Percentiles rank a stretch among this genome's conserved stretches.
phyloP scores from a whole-genome alignment of 176 grass and related monocot species.

The Lolium rigidum region DNA sequence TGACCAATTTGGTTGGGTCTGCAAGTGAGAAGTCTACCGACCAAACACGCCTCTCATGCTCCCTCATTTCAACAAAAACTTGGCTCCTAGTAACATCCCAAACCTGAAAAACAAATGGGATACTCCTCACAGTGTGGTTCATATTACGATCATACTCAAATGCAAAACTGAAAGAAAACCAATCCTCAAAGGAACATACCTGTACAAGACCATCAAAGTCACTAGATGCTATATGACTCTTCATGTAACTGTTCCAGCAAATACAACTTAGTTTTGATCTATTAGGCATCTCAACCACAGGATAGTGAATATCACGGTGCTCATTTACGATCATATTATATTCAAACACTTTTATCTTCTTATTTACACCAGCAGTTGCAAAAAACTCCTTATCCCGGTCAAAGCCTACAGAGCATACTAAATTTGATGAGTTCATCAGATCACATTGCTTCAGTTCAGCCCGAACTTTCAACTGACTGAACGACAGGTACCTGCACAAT shows the following conservation, averaged over 20 bases:
- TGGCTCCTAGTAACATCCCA: slow-evolving; percentile 96
- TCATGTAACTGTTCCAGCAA: slow-evolving; percentile 98
- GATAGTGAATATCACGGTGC: slow-evolving; percentile 95
- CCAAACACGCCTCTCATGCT: slow-evolving; percentile 96
- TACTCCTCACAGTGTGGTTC: background rate
- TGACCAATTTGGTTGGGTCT: slow-evolving; percentile 95
- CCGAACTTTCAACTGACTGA: slow-evolving; percentile 84
- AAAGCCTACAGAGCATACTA: slow-evolving; percentile 96
- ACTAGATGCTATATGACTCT: slow-evolving; percentile 95
- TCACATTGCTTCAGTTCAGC: slow-evolving; percentile 92
- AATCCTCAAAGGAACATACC: slow-evolving; percentile 55
- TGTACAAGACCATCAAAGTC: slow-evolving; percentile 97
- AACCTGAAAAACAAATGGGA: slow-evolving; percentile 58
- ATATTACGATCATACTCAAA: slow-evolving; percentile 25
- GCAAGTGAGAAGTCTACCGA: slow-evolving; percentile 95
- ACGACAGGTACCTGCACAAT: slow-evolving; percentile 90
- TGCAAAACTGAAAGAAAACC: slow-evolving; percentile 8
- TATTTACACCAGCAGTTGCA: slow-evolving; percentile 98
- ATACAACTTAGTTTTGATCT: slow-evolving; percentile 93
- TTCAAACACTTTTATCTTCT: slow-evolving; percentile 99
- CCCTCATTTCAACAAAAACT: slow-evolving; percentile 93
- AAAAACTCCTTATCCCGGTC: slow-evolving; percentile 96
- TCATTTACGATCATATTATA: slow-evolving; percentile 91
- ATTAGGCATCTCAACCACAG: slow-evolving; percentile 96
- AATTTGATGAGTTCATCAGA: slow-evolving; percentile 89